Evolutionary conservation across 306 rosid genomes (phyloP).

Genomic region (Cucurbita pepo): DNA sequence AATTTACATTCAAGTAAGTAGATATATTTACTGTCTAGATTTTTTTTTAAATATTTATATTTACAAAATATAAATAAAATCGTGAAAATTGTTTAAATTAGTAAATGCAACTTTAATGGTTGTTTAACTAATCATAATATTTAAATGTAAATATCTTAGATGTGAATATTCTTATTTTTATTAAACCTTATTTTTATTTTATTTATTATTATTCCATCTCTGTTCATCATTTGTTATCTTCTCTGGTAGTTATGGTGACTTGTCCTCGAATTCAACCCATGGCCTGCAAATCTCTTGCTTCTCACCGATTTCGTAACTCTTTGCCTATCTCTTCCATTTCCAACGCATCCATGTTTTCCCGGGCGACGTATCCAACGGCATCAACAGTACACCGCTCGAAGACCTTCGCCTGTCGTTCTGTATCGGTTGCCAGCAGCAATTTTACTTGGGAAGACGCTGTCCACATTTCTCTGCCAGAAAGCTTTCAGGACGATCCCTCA

Average conservation of each 20-base stretch:
- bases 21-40: too few relatives aligned
- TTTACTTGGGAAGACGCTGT: constrained; percentile 57
- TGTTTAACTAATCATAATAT: too few relatives aligned
- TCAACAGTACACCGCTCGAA: not conserved
- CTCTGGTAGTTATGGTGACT: not conserved
- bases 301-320: not conserved
- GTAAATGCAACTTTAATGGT: too few relatives aligned
- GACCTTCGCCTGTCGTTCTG: constrained; percentile 5
- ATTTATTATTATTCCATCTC: too few relatives aligned
- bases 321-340: not conserved
- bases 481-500: constrained; percentile 16
- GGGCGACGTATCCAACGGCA: constrained; percentile 1
- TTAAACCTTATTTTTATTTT: too few relatives aligned
- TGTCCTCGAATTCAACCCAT: not conserved
- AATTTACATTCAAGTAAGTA: too few relatives aligned
- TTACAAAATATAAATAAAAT: too few relatives aligned
- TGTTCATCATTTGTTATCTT: not conserved
- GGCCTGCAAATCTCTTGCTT: not conserved
- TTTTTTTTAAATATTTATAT: too few relatives aligned
- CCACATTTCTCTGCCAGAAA: constrained; percentile 20
- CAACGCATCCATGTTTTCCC: constrained; percentile 1
- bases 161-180: too few relatives aligned
- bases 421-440: constrained; percentile 1
- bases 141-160: too few relatives aligned
- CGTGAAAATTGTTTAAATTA: too few relatives aligned